Conservation (phyloP, 495 filamentous ascomycete species). For the Aspergillus asperescens region DNA sequence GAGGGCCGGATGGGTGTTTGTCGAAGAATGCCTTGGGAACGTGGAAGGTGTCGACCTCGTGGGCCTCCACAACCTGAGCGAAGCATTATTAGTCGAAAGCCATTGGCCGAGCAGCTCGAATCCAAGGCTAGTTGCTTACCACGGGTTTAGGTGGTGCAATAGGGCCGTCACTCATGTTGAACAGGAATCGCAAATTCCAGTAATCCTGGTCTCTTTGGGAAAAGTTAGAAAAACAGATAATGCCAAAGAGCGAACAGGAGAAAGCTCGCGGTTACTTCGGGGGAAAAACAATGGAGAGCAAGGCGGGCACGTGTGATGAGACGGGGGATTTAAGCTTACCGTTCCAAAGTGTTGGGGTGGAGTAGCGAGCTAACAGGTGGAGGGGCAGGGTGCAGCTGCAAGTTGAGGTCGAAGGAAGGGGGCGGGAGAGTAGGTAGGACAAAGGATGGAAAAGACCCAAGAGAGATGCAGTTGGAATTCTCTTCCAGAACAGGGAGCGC, state of each 20-base stretch:
- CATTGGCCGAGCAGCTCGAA: background rate
- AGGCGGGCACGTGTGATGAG: conserved; percentile 11
- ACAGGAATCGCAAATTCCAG: conserved; percentile 8
- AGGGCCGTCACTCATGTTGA: conserved; percentile 61
- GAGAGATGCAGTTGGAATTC: conserved; percentile 7
- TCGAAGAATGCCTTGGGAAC: conserved; percentile 58
- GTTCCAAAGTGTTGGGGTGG: conserved; percentile 8
- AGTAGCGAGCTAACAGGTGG: background rate
- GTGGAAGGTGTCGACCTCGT: conserved; percentile 79
- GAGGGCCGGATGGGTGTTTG: conserved; percentile 65
- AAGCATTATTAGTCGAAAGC: conserved; percentile 9
- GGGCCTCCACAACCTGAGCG: conserved; percentile 60
- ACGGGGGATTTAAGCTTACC: conserved; percentile 17
- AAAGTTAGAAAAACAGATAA: background rate
- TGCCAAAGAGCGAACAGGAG: background rate
- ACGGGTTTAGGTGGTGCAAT: conserved; percentile 54
- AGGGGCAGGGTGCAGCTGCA: background rate
- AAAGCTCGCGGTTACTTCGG: background rate
- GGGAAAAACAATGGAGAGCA: conserved; percentile 1
- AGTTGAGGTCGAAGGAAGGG: background rate
- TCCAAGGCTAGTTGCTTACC: conserved; percentile 40
- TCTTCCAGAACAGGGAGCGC: background rate
- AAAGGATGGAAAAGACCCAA: conserved; percentile 4
- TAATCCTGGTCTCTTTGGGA: background rate
- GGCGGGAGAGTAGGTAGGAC: conserved; percentile 1